Conservation (phyloP, 2,329 filamentous ascomycete genomes). For the Cryphonectria naterciae region DNA sequence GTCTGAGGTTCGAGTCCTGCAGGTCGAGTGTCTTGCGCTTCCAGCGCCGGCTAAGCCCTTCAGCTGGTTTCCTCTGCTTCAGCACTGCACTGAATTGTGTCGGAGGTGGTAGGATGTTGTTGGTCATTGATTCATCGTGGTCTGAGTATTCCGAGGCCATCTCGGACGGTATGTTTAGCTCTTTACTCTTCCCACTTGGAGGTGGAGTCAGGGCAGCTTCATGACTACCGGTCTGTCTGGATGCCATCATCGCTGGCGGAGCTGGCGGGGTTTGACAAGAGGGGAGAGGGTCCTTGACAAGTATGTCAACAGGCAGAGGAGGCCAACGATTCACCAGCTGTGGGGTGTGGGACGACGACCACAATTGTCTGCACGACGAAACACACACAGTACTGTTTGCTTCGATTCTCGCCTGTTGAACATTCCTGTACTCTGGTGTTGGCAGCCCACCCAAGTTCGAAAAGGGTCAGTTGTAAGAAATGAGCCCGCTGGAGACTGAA, state of each 20-base stretch:
- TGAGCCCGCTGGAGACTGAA: neutral
- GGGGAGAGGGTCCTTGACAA: neutral
- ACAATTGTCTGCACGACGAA: neutral
- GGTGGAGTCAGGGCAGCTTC: neutral
- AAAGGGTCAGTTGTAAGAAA: neutral
- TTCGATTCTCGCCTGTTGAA: no score
- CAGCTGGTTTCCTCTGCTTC: slow-evolving; percentile 15
- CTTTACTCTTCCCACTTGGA: neutral
- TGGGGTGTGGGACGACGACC: neutral
- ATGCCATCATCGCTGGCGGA: neutral
- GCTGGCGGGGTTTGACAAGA: neutral
- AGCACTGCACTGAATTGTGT: slow-evolving; percentile 6
- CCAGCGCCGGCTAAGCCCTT: slow-evolving; percentile 7
- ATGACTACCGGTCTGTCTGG: neutral
- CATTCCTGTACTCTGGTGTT: neutral
- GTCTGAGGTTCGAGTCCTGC: slow-evolving; percentile 14
- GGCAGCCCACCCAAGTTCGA: neutral
- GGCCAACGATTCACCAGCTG: neutral
- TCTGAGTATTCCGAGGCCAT: neutral
- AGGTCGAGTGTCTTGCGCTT: slow-evolving; percentile 12
- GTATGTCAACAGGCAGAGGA: neutral
- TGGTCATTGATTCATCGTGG: neutral
- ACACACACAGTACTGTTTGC: neutral
- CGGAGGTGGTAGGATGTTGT: slow-evolving; percentile 11
- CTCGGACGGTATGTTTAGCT: slow-evolving; percentile 7